A percentile compares a stretch with the other conserved stretches of the same genome.
Conservation (phyloP, 192 early-diverging fungal genomes). For the Gaertneriomyces sp. region DNA sequence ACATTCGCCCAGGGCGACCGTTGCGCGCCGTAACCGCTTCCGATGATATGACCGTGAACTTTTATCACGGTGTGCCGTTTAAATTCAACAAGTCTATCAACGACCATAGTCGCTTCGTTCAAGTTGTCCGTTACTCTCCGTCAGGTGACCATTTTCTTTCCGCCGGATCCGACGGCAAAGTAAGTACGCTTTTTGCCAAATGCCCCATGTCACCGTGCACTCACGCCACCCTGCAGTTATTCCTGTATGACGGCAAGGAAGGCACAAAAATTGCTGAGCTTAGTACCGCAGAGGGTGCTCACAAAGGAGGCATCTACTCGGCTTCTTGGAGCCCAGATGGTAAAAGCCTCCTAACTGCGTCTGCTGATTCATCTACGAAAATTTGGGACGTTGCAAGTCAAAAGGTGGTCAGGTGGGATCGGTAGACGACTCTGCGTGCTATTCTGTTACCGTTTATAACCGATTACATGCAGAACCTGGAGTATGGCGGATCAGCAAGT, state of each 20-base stretch:
- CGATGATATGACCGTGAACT: constrained; percentile 86
- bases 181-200: constrained; percentile 23
- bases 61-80: constrained; percentile 91
- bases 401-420: constrained; percentile 55
- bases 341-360: constrained; percentile 69
- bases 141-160: constrained; percentile 78
- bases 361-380: constrained; percentile 81
- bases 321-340: constrained; percentile 86
- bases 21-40: constrained; percentile 88
- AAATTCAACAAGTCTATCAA: constrained; percentile 67
- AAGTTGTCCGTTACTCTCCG: constrained; percentile 81
- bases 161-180: constrained; percentile 81
- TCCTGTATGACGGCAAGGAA: constrained; percentile 89
- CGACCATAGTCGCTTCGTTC: constrained; percentile 88
- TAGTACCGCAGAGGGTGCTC: constrained; percentile 46
- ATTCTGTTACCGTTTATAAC: too few relatives aligned
- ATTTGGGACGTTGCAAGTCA: constrained; percentile 83
- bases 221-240: constrained; percentile 49
- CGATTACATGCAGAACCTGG: constrained; percentile 1
- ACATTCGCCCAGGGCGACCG: constrained; percentile 85
- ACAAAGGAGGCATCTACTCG: constrained; percentile 79
- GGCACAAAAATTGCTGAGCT: constrained; percentile 71
- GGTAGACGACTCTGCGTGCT: too few relatives aligned
- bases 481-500: constrained; percentile 81
- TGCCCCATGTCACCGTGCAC: not conserved